phyloP scores from a whole-genome alignment of 1,284 basidiomycete species.

The Puccinia hordei region DNA sequence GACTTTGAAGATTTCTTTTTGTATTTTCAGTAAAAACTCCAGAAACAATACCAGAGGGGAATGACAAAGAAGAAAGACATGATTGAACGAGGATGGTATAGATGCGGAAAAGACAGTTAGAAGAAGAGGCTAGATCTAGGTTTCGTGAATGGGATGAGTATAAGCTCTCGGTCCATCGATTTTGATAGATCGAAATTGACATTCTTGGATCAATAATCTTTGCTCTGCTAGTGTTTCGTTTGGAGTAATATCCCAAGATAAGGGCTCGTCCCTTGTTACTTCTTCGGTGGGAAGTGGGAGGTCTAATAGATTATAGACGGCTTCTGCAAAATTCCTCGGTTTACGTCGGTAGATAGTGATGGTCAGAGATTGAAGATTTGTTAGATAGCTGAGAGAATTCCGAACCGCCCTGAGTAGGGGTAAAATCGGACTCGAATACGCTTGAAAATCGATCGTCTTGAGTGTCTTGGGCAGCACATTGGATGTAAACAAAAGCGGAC shows the following conservation, averaged over 20 bases:
- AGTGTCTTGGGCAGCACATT: constrained; percentile 1
- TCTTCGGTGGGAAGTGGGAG: neutral
- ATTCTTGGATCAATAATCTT: neutral
- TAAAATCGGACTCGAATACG: constrained; percentile 10
- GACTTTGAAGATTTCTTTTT: too few relatives aligned
- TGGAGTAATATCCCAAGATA: constrained; percentile 6
- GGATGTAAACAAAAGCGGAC: constrained; percentile 2
- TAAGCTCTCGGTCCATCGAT: constrained; percentile 15
- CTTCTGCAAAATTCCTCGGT: constrained; percentile 6
- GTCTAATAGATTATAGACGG: neutral
- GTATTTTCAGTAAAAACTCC: too few relatives aligned
- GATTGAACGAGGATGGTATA: neutral
- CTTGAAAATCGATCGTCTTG: constrained; percentile 11
- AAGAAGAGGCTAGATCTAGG: neutral
- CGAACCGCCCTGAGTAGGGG: constrained; percentile 1
- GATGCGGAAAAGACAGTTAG: neutral
- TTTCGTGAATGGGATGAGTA: neutral
- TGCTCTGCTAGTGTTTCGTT: constrained; percentile 11
- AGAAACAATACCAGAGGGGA: neutral
- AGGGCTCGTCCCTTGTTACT: neutral
- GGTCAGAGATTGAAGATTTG: constrained; percentile 21
- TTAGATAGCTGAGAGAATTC: neutral
- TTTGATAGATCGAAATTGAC: constrained; percentile 21
- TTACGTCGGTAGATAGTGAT: constrained; percentile 16
- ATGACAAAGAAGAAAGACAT: neutral